Conservation (phyloP, 768 basidiomycete species). For the Boletus bicolor region DNA sequence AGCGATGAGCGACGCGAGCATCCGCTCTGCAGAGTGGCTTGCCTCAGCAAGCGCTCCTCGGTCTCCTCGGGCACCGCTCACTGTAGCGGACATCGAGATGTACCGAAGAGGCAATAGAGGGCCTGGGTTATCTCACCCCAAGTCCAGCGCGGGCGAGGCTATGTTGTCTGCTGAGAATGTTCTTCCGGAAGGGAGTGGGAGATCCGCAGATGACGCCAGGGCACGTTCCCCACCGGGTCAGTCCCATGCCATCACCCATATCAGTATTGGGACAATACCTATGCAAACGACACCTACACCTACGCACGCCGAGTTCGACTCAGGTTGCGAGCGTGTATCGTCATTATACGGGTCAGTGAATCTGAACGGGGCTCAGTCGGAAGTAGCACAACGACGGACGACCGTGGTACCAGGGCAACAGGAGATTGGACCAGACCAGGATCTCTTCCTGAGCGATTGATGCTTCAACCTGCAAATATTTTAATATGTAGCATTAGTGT, state of each 20-base stretch:
- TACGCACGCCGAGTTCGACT: slow-evolving; percentile 20
- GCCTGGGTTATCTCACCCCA: slow-evolving; percentile 1
- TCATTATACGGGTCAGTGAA: slow-evolving; percentile 31
- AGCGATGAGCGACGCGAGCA: slow-evolving; percentile 26
- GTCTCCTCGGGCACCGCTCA: slow-evolving; percentile 13
- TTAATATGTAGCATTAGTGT: slow-evolving; percentile 14
- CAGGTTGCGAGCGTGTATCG: slow-evolving; percentile 25
- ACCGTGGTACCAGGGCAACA: slow-evolving; percentile 19
- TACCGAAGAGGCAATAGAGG: slow-evolving; percentile 21
- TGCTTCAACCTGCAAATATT: background rate
- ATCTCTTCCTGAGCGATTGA: background rate
- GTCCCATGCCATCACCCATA: slow-evolving; percentile 14
- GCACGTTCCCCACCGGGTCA: background rate
- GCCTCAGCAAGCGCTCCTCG: slow-evolving; percentile 20
- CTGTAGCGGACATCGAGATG: slow-evolving; percentile 22
- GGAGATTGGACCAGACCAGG: background rate
- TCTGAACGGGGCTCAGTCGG: slow-evolving; percentile 20
- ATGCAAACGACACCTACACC: slow-evolving; percentile 35
- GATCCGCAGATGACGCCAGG: slow-evolving; percentile 6
- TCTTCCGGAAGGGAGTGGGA: background rate
- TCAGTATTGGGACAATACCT: slow-evolving; percentile 38
- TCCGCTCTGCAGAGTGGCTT: slow-evolving; percentile 33
- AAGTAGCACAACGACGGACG: background rate
- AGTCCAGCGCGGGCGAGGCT: background rate
- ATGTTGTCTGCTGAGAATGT: background rate